Evolutionary conservation across 352 stramenopile genomes (phyloP), one percentile per base, ranked within the genome.

Genomic region (Phytophthora litchii): DNA sequence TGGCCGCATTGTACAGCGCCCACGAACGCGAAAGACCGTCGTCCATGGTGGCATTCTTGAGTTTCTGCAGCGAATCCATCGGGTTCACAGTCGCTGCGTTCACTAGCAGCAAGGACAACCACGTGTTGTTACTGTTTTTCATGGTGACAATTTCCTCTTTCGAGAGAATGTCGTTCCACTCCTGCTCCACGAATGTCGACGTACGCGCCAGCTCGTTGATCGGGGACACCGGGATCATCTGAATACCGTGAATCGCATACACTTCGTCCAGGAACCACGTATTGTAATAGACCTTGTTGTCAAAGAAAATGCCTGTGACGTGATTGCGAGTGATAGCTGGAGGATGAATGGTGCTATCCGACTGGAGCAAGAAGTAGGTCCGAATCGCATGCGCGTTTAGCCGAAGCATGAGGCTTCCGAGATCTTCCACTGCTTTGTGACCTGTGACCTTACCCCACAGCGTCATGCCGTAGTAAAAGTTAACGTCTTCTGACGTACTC

Each of bases 391-490:
- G 79, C 2, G 81, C 83, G 16, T 92, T 74, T 31, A 92, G 55
- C 20, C 79, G 79, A 16, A 91, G 67, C 74, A 92, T 89, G 12
- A 92, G 54, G 29, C 74, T 88, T 13, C 80, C 83, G 1, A 92
- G 70, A 17, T 86, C 71, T 54, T 89, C 80, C 13, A 90, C 65
- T 3, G 53, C 61, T 46, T 78, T 74, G 51, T 88, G 70, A 1
- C 70, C 78, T 2, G 70, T 82, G 4, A 79, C 80, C 44, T 78
- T 65, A 6, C 83, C 80, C 77, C 78, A 92, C 13, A 92, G 37
- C 48, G 76, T 87, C 80, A 92, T 91, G 21, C 75, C 80, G 59
- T 89, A 91, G 67, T 78, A 78, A 37, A 92, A 89, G 59, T 92
- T 92, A 49, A 91, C 74, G 31, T 92, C 83, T 52, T 92, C 83